Percentiles rank a stretch among this genome's conserved stretches.
Evolutionary conservation across 495 filamentous ascomycete genomes (phyloP).

Genomic region (Penicillium psychrofluorescens): DNA sequence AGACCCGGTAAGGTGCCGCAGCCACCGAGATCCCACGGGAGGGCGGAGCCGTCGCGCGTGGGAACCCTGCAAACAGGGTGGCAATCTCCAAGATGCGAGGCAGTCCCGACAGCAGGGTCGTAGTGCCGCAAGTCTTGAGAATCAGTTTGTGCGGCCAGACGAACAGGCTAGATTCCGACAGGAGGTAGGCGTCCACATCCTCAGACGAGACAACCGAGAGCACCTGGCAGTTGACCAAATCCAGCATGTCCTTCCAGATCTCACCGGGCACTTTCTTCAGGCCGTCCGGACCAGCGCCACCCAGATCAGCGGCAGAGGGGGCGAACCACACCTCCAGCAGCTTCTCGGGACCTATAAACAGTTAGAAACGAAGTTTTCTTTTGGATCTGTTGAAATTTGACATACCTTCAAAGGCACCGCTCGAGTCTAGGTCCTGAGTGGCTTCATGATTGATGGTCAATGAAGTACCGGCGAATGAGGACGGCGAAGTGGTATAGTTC

Average conservation of each 20-base stretch:
- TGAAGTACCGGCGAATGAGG: constrained; percentile 66
- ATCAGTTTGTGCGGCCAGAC: constrained; percentile 99
- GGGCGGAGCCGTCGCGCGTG: constrained; percentile 46
- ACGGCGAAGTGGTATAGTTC: constrained; percentile 74
- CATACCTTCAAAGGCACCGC: constrained; percentile 91
- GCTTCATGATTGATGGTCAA: constrained; percentile 96
- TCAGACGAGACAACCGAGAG: constrained; percentile 93
- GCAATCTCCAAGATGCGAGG: constrained; percentile 88
- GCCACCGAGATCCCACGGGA: constrained; percentile 54
- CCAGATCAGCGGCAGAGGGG: constrained; percentile 69
- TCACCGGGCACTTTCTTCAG: constrained; percentile 79
- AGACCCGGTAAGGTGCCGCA: constrained; percentile 88
- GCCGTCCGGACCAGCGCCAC: constrained; percentile 61
- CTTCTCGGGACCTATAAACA: constrained; percentile 78
- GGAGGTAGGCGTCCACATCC: constrained; percentile 90
- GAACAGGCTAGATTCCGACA: constrained; percentile 99
- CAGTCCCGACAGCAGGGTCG: constrained; percentile 83
- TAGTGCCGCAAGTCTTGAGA: constrained; percentile 97
- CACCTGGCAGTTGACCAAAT: constrained; percentile 97
- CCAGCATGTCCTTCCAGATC: constrained; percentile 94
- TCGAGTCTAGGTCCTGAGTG: constrained; percentile 89
- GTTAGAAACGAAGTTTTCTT: constrained; percentile 4
- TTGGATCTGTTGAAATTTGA: not conserved
- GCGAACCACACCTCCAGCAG: constrained; percentile 98
- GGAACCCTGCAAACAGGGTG: constrained; percentile 78